Base-by-base conservation (phyloP, 352 stramenopile genomes). In the Globisporangium solare region DNA sequence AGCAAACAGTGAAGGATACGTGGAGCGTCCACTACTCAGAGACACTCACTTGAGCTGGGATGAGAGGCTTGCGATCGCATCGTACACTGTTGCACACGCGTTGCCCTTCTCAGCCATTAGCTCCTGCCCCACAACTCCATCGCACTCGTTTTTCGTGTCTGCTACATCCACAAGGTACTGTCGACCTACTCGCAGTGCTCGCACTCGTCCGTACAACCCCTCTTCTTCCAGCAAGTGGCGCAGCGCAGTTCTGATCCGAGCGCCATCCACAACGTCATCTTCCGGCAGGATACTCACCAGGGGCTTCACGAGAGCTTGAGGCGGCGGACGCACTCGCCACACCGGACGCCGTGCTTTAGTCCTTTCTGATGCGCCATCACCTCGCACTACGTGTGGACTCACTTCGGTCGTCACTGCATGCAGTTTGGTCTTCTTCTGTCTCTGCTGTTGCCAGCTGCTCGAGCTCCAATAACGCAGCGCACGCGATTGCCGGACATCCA, bases 201-300 rank as follows among this genome's bases (percentile, higher is more conserved):
- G 54, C 27, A 52, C 14, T 35, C 61, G 62, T 31, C 78, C 78
- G 18, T 79, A 64, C 12, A 86, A 56, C 27, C 66, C 69, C 39
- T 89, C 76, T 66, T 88, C 78, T 24, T 85, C 64, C 2, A 74
- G 50, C 31, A 88, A 40, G 31, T 74, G 43, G 0, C 37, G 17
- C 22, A 71, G 66, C 6, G 78, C 76, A 6, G 27, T 37, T 12
- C 22, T 22, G 46, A 86, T 74, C 0, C 74, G 67, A 14, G 42
- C 61, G 2, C 73, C 74, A 45, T 85, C 69, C 2, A 82, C 49
- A 1, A 71, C 62, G n/a, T 82, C 66, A 42, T 83, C 73, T 14
- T 74, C 70, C 5, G 70, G 71, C 3, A 75, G 50, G 20, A 86
- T 86, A 27, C 64, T 78, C 22, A 64, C 56, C 3, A 88, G 60